phyloP scores from a whole-genome alignment of 257 asterid species.

The Perilla frutescens region DNA sequence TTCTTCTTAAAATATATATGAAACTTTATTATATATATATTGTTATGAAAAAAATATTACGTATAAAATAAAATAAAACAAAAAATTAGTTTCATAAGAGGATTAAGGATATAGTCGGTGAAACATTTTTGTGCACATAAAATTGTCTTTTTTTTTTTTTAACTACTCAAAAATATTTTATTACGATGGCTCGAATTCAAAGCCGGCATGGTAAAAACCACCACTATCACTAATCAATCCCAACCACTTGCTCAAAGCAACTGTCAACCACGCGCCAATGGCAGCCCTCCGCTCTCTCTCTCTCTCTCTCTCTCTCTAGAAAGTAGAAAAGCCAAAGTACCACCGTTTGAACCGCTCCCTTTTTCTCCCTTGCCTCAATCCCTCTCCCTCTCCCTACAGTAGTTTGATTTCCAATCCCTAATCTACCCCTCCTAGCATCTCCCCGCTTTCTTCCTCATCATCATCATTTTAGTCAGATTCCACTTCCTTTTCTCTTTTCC shows the following conservation, averaged over 20 bases:
- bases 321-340: slow-evolving; percentile 15
- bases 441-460: slow-evolving; percentile 38
- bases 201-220: not conserved
- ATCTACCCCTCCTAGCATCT: slow-evolving; percentile 32
- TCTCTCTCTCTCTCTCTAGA: slow-evolving; percentile 13
- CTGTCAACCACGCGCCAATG: slow-evolving; percentile 44
- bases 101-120: no score
- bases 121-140: no score
- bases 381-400: slow-evolving; percentile 32
- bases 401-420: slow-evolving; percentile 43
- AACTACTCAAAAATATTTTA: not conserved
- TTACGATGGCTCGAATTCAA: slow-evolving; percentile 11
- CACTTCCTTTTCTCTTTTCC: slow-evolving; percentile 25
- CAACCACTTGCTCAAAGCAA: slow-evolving; percentile 22
- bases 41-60: no score
- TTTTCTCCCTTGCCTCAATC: slow-evolving; percentile 3
- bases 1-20: no score
- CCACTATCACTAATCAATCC: slow-evolving; percentile 23
- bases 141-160: no score
- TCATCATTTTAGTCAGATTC: slow-evolving; percentile 45
- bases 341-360: slow-evolving; percentile 56
- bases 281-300: slow-evolving; percentile 13
- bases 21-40: no score
- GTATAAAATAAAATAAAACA: no score
- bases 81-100: no score